A percentile compares a stretch with the other conserved stretches of the same genome.
phyloP scores from a whole-genome alignment of 345 rosid genomes.

The Nasturtium officinale region DNA sequence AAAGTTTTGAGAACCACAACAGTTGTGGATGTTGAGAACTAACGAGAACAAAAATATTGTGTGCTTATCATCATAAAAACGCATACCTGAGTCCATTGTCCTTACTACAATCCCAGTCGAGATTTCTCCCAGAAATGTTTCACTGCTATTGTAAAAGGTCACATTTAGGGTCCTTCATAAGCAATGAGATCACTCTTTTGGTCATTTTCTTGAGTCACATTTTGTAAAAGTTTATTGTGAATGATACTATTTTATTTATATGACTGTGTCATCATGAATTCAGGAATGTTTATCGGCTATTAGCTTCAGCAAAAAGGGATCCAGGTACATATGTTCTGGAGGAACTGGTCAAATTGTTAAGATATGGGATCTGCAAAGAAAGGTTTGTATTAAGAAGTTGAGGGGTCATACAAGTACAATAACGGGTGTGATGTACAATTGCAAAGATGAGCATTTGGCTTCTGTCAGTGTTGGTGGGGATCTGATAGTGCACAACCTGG shows the following conservation, averaged over 20 bases:
- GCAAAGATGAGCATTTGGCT: constrained; percentile 98
- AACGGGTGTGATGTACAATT: constrained; percentile 89
- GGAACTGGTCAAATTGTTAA: constrained; percentile 89
- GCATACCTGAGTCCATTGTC: neutral
- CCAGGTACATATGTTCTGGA: constrained; percentile 93
- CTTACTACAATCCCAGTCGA: neutral
- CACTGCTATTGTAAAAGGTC: neutral
- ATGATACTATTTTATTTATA: neutral
- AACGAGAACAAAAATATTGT: neutral
- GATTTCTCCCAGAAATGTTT: constrained; percentile 1
- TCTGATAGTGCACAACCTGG: constrained; percentile 92
- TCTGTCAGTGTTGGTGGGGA: constrained; percentile 88
- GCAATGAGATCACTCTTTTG: neutral
- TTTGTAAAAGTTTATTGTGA: neutral
- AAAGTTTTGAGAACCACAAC: neutral
- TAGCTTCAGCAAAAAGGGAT: constrained; percentile 84
- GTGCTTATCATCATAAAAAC: constrained; percentile 3
- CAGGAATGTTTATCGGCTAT: constrained; percentile 89
- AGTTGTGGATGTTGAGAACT: neutral
- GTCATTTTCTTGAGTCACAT: constrained; percentile 4
- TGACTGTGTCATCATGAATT: constrained; percentile 15
- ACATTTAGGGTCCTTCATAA: constrained; percentile 1
- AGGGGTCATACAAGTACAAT: constrained; percentile 87
- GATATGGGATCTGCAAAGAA: constrained; percentile 97
- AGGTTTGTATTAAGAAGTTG: constrained; percentile 88